Conservation (phyloP, 2,329 filamentous ascomycete genomes). For the Colletotrichum sp. region DNA sequence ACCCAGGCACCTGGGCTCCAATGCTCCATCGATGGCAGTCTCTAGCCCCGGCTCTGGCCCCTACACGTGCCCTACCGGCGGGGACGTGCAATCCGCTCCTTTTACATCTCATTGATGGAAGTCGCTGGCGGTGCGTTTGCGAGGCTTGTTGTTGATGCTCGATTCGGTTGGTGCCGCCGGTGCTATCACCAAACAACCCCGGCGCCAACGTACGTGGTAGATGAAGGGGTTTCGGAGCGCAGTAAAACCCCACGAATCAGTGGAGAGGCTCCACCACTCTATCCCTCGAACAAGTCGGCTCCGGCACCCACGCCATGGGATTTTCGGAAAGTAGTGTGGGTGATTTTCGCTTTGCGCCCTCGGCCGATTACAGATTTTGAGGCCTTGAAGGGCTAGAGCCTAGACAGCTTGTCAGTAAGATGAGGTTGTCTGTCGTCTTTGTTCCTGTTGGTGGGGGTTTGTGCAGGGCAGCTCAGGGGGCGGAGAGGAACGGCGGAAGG, state of each 20-base stretch:
- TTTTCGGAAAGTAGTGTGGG: neutral
- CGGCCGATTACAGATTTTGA: neutral
- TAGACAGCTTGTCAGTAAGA: neutral
- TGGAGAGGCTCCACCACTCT: neutral
- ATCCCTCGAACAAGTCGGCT: constrained; percentile 5
- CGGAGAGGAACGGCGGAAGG: neutral
- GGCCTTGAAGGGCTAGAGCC: neutral
- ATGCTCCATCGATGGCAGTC: constrained; percentile 2
- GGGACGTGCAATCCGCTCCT: neutral
- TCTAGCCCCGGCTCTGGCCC: neutral
- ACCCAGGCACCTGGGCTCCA: neutral
- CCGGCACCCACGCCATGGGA: neutral
- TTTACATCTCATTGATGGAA: constrained; percentile 3
- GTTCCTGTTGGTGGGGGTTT: neutral
- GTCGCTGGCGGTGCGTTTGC: neutral
- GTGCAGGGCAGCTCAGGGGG: neutral
- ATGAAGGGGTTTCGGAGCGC: constrained; percentile 13
- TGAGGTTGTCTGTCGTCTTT: neutral
- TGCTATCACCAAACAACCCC: neutral
- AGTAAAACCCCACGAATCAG: constrained; percentile 15
- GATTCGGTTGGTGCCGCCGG: constrained; percentile 4
- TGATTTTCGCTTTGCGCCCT: neutral
- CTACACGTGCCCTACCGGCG: constrained; percentile 9
- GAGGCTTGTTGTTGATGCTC: neutral
- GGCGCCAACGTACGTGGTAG: neutral